Conservation (phyloP, 208 protist genomes). For the Leishmania tropica region DNA sequence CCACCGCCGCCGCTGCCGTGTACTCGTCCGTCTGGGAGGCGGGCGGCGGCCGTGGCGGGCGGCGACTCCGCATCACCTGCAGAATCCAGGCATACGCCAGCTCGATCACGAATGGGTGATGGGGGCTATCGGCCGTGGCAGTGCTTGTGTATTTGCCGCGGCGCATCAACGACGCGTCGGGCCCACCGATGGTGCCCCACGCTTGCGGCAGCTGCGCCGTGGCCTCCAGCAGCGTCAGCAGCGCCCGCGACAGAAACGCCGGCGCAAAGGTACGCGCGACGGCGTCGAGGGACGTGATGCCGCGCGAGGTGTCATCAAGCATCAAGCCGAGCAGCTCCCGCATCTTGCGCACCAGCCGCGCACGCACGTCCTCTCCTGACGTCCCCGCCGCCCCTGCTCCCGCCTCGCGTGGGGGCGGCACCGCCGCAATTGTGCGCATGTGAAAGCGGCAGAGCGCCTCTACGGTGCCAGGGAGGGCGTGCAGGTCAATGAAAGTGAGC, state of each 20-base stretch:
- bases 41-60: slow-evolving; percentile 16
- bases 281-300: slow-evolving; percentile 32
- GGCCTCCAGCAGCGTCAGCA: slow-evolving; percentile 27
- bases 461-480: slow-evolving; percentile 37
- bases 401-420: not conserved
- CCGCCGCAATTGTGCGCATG: slow-evolving; percentile 1
- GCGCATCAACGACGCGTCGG: not conserved
- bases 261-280: slow-evolving; percentile 19
- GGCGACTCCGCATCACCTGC: slow-evolving; percentile 28
- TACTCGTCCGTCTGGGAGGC: not conserved
- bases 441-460: slow-evolving; percentile 34
- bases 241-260: slow-evolving; percentile 30
- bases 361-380: not conserved
- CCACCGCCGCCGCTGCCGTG: not conserved
- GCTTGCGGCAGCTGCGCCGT: slow-evolving; percentile 3
- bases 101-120: slow-evolving; percentile 56
- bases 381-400: not conserved
- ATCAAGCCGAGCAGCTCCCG: slow-evolving; percentile 32
- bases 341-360: slow-evolving; percentile 20
- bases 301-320: slow-evolving; percentile 41
- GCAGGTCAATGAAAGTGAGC: slow-evolving; percentile 51
- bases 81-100: slow-evolving; percentile 61
- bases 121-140: not conserved
- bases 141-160: not conserved
- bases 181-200: not conserved